Evolutionary conservation across 1,139 yeast genomes (phyloP), one percentile per base, ranked within the genome.

Genomic region (Meyerozyma smithsonii): DNA sequence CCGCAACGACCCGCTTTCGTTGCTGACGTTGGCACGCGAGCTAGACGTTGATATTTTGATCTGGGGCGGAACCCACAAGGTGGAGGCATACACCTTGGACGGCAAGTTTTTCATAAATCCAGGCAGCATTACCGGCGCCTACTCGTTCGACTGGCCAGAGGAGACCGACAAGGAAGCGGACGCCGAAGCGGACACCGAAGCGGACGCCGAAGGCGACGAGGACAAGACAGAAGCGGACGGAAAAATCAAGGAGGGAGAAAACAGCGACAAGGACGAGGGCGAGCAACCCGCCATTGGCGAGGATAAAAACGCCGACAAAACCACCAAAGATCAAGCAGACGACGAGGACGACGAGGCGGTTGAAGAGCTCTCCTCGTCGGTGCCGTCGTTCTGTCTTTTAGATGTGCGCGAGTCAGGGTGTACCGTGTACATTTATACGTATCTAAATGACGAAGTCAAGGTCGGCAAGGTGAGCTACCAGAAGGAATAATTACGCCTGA

Each of bases 11-110:
- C 95, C 97, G 3, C 77, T 90, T 52, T 82, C 95, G 35, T 69
- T 92, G 43, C 70, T 87, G 51, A 78, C 85, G 1, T 74, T 86
- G 44, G 96, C 98, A 0, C 72, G 98, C 45, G 92, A 89, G 61
- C 69, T 90, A 69, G 95, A 90, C 57, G 97, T 87, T 36, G 97
- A 92, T 60, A 76, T 92, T 8, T 69, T 92, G 51, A 71, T 92
- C n/a, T 88, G 95, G 87, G 97, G 97, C n/a, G 96, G 96, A 0
- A 83, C 96, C 2, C 96, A 88, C 58, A 79, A 81, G 47, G 95
- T 88, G 6, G 97, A 92, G 56, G 96, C 97, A 0, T 92, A 88
- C 55, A 87, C 94, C 8, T 67, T 90, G 45, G 97, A 89, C 49
- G 95, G 95, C 21, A 88, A 87, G 63, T 88, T 90, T 61, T 92